phyloP scores from a whole-genome alignment of 768 basidiomycete genomes.

The Cystobasidium tubakii region DNA sequence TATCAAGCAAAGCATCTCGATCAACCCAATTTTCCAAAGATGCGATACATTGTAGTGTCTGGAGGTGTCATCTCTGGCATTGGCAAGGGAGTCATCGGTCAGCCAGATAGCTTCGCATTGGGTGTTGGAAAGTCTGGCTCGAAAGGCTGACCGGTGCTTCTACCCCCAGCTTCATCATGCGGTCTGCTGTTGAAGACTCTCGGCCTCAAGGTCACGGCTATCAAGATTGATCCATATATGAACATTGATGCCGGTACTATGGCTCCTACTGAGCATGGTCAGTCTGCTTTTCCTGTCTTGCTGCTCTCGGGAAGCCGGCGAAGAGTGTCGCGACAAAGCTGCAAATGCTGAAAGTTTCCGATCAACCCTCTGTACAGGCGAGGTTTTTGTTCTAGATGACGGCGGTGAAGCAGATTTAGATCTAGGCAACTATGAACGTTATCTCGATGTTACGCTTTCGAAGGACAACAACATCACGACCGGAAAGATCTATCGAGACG shows the following conservation, averaged over 20 bases:
- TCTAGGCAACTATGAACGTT: constrained; percentile 96
- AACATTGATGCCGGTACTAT: constrained; percentile 99
- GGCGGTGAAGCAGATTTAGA: constrained; percentile 98
- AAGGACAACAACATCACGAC: constrained; percentile 98
- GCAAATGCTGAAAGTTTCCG: constrained; percentile 9
- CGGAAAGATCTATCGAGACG: constrained; percentile 92
- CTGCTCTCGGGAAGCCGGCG: neutral
- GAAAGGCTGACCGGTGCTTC: neutral
- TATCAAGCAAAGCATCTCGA: neutral
- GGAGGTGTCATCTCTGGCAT: constrained; percentile 98
- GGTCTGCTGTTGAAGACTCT: constrained; percentile 89
- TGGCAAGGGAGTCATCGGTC: constrained; percentile 98
- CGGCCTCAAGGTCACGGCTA: constrained; percentile 92
- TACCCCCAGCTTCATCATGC: constrained; percentile 77
- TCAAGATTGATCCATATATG: constrained; percentile 99
- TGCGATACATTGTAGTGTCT: constrained; percentile 91
- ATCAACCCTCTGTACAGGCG: constrained; percentile 56
- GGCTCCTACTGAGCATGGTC: constrained; percentile 96
- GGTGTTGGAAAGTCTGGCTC: neutral
- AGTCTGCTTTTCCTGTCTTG: constrained; percentile 47
- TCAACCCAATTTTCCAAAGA: constrained; percentile 55
- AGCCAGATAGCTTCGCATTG: neutral
- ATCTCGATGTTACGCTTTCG: constrained; percentile 86
- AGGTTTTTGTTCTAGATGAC: constrained; percentile 96
- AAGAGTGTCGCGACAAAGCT: neutral